Evolutionary conservation across 768 basidiomycete species (phyloP).

Genomic region (Lactifluus subvellereus): DNA sequence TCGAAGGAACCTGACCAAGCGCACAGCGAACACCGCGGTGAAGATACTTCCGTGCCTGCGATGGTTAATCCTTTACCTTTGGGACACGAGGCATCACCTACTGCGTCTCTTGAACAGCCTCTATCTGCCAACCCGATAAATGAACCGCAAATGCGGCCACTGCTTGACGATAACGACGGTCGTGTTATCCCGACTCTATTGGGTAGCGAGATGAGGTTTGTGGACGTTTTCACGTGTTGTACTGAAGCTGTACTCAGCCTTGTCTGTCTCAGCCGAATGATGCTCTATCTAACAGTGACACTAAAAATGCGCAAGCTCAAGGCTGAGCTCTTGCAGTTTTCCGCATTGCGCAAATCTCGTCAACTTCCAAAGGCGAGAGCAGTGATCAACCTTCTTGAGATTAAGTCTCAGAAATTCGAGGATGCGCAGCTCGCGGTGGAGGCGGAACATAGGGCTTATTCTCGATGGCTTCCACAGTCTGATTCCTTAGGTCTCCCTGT

Average conservation of each 20-base stretch:
- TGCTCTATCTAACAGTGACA: neutral
- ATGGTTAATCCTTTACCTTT: neutral
- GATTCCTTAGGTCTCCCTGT: neutral
- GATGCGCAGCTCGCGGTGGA: neutral
- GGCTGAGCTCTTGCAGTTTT: neutral
- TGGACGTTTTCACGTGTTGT: neutral
- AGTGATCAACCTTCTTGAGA: constrained; percentile 5
- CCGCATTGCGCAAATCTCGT: constrained; percentile 7
- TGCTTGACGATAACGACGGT: neutral
- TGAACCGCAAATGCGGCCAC: neutral
- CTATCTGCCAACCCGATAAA: neutral
- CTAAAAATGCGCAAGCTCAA: constrained; percentile 9
- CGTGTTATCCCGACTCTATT: neutral
- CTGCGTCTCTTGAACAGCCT: neutral
- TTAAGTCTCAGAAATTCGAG: neutral
- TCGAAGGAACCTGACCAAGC: neutral
- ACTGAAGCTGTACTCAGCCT: constrained; percentile 1
- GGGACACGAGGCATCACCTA: neutral
- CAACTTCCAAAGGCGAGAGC: constrained; percentile 5
- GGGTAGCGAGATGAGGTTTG: constrained; percentile 4
- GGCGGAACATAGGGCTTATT: neutral
- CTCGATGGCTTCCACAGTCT: neutral
- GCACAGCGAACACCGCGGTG: neutral
- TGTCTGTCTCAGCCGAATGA: constrained; percentile 1
- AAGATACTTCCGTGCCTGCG: neutral